These are phyloP conservation scores for Eremothecium gossypii DNA, from an alignment of 1,139 yeast species.

Conservation along the genomic window DNA sequence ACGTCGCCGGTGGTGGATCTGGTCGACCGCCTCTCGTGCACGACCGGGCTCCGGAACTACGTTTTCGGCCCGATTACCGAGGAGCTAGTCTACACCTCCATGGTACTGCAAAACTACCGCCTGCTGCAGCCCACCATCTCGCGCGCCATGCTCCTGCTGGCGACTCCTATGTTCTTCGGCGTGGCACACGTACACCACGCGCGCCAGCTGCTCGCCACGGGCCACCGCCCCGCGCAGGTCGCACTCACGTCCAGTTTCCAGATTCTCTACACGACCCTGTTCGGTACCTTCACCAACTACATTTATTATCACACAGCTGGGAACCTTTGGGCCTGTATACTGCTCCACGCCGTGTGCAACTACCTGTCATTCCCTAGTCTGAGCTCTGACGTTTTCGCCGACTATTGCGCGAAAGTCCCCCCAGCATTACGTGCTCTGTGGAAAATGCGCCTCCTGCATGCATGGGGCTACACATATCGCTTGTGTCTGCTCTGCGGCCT, in stretches of 20 bases:
- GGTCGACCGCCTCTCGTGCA: conserved; percentile 28
- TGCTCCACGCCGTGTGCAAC: conserved; percentile 70
- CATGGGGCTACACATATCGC: conserved; percentile 15
- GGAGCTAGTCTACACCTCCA: conserved; percentile 69
- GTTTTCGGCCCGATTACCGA: conserved; percentile 82
- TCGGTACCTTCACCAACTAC: conserved; percentile 68
- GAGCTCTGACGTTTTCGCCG: not conserved
- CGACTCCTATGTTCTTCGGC: conserved; percentile 71
- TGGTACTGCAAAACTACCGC: conserved; percentile 38
- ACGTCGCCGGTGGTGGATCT: conserved; percentile 15
- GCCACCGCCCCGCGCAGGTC: conserved; percentile 29
- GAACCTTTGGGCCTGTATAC: conserved; percentile 53
- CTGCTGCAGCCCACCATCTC: conserved; percentile 29
- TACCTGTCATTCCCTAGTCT: conserved; percentile 60
- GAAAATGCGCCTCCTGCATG: not conserved
- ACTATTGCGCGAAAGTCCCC: not conserved
- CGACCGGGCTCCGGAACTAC: conserved; percentile 54
- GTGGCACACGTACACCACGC: conserved; percentile 91
- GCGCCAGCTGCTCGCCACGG: conserved; percentile 38
- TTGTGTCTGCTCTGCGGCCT: conserved; percentile 8
- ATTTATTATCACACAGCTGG: conserved; percentile 43
- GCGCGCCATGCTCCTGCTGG: conserved; percentile 29
- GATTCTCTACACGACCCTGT: conserved; percentile 60
- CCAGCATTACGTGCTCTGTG: not conserved
- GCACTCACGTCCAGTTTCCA: conserved; percentile 46